phyloP scores from a whole-genome alignment of 768 basidiomycete genomes.

The Trametes sanguinea region DNA sequence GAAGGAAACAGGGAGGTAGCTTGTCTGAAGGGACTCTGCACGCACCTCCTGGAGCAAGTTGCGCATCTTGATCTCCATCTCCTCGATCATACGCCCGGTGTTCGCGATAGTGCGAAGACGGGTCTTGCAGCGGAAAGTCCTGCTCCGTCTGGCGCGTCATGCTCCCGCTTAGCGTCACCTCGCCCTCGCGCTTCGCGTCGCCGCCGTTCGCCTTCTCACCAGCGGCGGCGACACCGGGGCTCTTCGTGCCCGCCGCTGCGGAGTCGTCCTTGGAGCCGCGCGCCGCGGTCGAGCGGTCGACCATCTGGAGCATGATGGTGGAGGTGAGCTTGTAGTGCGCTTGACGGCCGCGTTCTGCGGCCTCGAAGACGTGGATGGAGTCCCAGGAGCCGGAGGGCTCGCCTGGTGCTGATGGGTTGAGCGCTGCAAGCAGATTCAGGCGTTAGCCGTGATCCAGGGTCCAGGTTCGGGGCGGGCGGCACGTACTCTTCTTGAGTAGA shows the following conservation, averaged over 20 bases:
- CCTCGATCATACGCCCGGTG: constrained; percentile 94
- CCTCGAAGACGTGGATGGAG: constrained; percentile 97
- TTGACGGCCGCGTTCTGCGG: constrained; percentile 85
- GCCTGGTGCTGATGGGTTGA: constrained; percentile 53
- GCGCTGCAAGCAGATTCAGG: constrained; percentile 43
- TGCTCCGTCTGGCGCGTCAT: constrained; percentile 95
- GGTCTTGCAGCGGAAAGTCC: constrained; percentile 80
- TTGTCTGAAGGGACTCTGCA: background rate
- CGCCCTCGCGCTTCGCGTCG: constrained; percentile 64
- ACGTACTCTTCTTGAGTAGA: constrained; percentile 86
- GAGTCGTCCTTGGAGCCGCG: constrained; percentile 24
- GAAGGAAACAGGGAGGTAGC: background rate
- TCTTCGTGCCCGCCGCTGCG: constrained; percentile 9
- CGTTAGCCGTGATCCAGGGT: background rate
- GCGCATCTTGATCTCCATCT: constrained; percentile 99
- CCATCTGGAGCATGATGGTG: constrained; percentile 93
- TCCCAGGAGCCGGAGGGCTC: constrained; percentile 93
- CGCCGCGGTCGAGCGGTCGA: constrained; percentile 44
- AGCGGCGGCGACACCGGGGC: background rate
- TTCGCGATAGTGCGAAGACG: constrained; percentile 88
- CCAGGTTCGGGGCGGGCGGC: background rate
- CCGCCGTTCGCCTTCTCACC: constrained; percentile 37
- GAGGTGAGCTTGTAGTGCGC: constrained; percentile 98
- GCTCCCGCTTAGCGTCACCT: constrained; percentile 87
- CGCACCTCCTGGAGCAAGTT: constrained; percentile 86